These are phyloP conservation scores for Cyphellophora attinorum DNA, from an alignment of 2,329 filamentous ascomycete species.

Conservation along the genomic window DNA sequence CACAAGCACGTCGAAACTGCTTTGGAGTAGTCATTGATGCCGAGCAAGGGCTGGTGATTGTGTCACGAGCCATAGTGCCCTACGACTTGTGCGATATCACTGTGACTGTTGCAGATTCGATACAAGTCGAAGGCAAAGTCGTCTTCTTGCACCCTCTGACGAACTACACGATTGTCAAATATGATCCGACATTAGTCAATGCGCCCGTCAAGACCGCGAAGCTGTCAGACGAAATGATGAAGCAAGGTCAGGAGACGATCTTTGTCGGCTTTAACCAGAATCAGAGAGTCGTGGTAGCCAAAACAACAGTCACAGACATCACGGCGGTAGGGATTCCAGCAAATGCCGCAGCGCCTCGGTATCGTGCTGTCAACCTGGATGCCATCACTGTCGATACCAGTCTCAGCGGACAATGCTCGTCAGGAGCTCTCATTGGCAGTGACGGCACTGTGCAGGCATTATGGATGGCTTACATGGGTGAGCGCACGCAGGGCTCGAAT, in stretches of 20 bases:
- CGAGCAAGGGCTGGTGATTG: conserved; percentile 86
- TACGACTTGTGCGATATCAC: conserved; percentile 96
- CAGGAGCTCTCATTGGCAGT: conserved; percentile 79
- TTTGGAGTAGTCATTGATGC: conserved; percentile 97
- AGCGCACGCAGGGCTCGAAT: conserved; percentile 66
- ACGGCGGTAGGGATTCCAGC: conserved; percentile 94
- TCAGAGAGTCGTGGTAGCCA: conserved; percentile 81
- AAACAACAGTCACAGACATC: conserved; percentile 92
- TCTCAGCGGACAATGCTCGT: conserved; percentile 82
- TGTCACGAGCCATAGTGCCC: conserved; percentile 87
- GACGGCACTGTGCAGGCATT: conserved; percentile 90
- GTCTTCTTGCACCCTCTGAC: conserved; percentile 93
- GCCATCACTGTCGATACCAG: conserved; percentile 95
- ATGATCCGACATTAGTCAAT: conserved; percentile 86
- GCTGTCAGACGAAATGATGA: conserved; percentile 70
- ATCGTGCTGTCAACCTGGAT: conserved; percentile 90
- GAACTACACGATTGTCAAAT: conserved; percentile 92
- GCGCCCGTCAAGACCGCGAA: conserved; percentile 85
- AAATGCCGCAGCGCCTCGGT: conserved; percentile 81
- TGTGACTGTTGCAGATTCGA: conserved; percentile 91
- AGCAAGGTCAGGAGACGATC: conserved; percentile 86
- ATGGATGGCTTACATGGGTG: conserved; percentile 94
- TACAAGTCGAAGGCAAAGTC: conserved; percentile 88
- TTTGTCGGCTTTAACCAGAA: conserved; percentile 99
- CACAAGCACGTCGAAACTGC: conserved; percentile 84